These are phyloP conservation scores for Moniliophthora roreri DNA, from an alignment of 1,284 basidiomycete species.

Conservation along the genomic window DNA sequence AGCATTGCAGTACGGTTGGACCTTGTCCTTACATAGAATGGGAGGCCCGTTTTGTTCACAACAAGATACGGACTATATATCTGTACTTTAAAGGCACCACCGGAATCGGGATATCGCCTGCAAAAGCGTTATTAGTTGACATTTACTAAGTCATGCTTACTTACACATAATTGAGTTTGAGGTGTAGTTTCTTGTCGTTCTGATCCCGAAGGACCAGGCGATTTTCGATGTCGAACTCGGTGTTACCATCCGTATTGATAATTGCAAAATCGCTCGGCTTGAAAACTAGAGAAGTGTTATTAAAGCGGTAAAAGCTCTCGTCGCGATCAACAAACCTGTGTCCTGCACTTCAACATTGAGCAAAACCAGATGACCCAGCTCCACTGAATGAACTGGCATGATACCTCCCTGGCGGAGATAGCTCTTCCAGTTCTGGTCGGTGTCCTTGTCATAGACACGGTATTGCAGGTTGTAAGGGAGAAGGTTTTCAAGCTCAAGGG, in stretches of 20 bases:
- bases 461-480: slow-evolving; percentile 96
- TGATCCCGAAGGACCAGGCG: slow-evolving; percentile 75
- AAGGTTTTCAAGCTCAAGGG: slow-evolving; percentile 95
- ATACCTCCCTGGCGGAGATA: slow-evolving; percentile 93
- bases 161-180: slow-evolving; percentile 89
- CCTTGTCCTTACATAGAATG: slow-evolving; percentile 75
- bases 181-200: slow-evolving; percentile 76
- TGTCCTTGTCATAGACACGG: slow-evolving; percentile 95
- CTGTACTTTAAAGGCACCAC: slow-evolving; percentile 98
- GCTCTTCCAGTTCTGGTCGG: slow-evolving; percentile 89
- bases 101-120: slow-evolving; percentile 86
- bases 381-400: slow-evolving; percentile 97
- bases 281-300: slow-evolving; percentile 57
- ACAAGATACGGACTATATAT: slow-evolving; percentile 93
- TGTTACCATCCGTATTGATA: slow-evolving; percentile 92
- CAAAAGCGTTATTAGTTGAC: not conserved
- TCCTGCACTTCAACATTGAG: slow-evolving; percentile 91
- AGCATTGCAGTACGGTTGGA: slow-evolving; percentile 72
- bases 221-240: slow-evolving; percentile 87
- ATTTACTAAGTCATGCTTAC: slow-evolving; percentile 23
- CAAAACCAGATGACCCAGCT: slow-evolving; percentile 91
- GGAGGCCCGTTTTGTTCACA: slow-evolving; percentile 91
- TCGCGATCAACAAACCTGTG: slow-evolving; percentile 59
- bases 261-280: slow-evolving; percentile 98
- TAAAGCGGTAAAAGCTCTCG: slow-evolving; percentile 2